Evolutionary conservation across 352 stramenopile species (phyloP), one percentile per base, ranked within the genome.

Genomic region (Phytophthora europaea): DNA sequence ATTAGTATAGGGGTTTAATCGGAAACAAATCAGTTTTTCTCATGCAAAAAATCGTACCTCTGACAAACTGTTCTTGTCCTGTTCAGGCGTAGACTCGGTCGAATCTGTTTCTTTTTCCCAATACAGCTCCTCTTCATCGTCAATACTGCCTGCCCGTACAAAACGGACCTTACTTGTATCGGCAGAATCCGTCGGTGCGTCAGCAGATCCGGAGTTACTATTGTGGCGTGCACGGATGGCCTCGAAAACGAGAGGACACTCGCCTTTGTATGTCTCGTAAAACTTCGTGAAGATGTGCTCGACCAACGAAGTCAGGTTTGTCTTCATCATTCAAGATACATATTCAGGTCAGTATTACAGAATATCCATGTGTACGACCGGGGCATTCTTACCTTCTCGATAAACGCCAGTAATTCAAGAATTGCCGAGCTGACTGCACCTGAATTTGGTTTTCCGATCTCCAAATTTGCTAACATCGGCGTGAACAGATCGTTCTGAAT

Each of bases 211-310:
- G 23, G 84, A 82, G 31, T 75, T 83, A 59, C 89, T 77, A 59
- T 93, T 71, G 38, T 90, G 81, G 13, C 86, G 81, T n/a, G 76
- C 31, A 13, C 80, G 84, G 54, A 95, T 87, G 12, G 86, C 76
- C 10, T 95, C 82, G 34, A 95, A 95, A 22, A 95, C 86, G 18
- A 93, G 73, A 22, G 85, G 83, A 50, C 86, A 95, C 34, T 85
- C 83, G 18, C 74, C 73, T 61, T 93, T 92, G 67, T 95, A 90
- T 12, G 61, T 88, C 28, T 84, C 78, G 66, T 93, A 94, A 65
- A 93, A 95, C 56, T 95, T 92, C 20, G 76, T 91, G 76, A 91
- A 86, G 28, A 95, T 84, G 70, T 95, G 85, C 64, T 95, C 88
- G 18, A 95, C 68, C 16, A 95, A 70, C 18, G 86, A 86, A 23